Evolutionary conservation across 1,284 basidiomycete species (phyloP).

Genomic region (Apiotrichum laibachii): DNA sequence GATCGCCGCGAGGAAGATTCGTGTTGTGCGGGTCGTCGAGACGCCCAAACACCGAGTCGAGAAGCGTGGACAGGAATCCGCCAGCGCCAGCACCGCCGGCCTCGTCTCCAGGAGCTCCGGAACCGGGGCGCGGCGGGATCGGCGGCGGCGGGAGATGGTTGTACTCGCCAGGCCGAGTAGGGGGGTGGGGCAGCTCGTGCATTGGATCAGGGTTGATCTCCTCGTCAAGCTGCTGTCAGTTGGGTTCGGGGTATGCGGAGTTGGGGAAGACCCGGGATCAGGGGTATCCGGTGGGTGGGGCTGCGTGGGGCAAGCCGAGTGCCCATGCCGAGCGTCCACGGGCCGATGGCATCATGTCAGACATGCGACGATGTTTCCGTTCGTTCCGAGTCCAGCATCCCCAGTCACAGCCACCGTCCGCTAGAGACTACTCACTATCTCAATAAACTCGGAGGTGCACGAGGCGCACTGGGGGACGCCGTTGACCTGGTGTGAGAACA

Average conservation of each 20-base stretch:
- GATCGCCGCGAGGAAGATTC: no score
- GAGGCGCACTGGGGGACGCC: constrained; percentile 40
- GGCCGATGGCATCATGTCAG: no score
- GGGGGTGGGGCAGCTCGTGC: constrained; percentile 41
- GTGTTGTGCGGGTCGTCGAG: background rate
- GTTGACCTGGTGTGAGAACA: constrained; percentile 25
- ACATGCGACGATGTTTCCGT: no score
- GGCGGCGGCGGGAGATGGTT: background rate
- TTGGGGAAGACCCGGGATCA: no score
- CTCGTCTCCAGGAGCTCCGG: constrained; percentile 8
- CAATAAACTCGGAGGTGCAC: constrained; percentile 45
- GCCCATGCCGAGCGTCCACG: no score
- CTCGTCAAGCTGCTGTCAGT: constrained; percentile 34
- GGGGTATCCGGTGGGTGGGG: background rate
- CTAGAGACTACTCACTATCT: constrained; percentile 33
- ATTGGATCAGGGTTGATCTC: constrained; percentile 45
- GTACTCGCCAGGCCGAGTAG: constrained; percentile 24
- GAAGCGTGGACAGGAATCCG: constrained; percentile 5
- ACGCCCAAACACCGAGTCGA: constrained; percentile 10
- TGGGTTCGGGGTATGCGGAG: background rate
- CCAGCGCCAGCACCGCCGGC: constrained; percentile 2
- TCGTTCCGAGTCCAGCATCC: no score
- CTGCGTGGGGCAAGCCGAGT: background rate
- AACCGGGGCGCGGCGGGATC: constrained; percentile 12
- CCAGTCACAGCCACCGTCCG: no score